phyloP scores from a whole-genome alignment of 2,329 filamentous ascomycete species.

The Diaporthe batatas region DNA sequence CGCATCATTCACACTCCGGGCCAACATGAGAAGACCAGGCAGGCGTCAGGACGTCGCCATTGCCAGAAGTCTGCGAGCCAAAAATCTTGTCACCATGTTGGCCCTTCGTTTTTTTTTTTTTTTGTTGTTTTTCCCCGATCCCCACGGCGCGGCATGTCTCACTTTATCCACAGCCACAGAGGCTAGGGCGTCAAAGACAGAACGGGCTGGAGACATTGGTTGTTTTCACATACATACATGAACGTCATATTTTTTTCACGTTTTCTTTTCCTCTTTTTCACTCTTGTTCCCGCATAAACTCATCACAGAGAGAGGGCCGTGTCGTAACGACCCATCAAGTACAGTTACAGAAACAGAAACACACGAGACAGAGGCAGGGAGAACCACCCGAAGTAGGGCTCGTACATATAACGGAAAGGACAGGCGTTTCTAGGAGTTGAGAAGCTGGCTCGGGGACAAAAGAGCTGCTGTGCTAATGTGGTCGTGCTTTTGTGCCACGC shows the following conservation, averaged over 20 bases:
- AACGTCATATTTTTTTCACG: too few species aligned
- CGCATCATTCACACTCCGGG: slow-evolving; percentile 4
- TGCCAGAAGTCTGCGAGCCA: too few species aligned
- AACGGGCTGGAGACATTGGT: neutral
- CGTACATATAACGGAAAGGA: neutral
- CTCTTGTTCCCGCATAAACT: neutral
- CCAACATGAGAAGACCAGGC: neutral
- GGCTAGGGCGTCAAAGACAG: too few species aligned
- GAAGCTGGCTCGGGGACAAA: neutral
- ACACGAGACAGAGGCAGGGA: neutral
- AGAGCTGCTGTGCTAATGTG: neutral
- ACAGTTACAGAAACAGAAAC: neutral
- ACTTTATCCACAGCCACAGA: neutral
- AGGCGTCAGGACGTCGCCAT: neutral
- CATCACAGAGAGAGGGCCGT: neutral
- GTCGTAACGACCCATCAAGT: neutral
- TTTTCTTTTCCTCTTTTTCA: neutral
- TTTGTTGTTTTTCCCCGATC: neutral
- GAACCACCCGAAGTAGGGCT: neutral
- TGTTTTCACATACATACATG: neutral
- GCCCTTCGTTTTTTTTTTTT: neutral
- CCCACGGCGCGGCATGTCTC: neutral
- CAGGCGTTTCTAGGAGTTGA: slow-evolving; percentile 22
- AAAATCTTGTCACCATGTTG: neutral
- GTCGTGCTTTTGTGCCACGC: neutral